Conservation (phyloP, 805 yeast genomes). For the Hanseniaspora nectarophila region DNA sequence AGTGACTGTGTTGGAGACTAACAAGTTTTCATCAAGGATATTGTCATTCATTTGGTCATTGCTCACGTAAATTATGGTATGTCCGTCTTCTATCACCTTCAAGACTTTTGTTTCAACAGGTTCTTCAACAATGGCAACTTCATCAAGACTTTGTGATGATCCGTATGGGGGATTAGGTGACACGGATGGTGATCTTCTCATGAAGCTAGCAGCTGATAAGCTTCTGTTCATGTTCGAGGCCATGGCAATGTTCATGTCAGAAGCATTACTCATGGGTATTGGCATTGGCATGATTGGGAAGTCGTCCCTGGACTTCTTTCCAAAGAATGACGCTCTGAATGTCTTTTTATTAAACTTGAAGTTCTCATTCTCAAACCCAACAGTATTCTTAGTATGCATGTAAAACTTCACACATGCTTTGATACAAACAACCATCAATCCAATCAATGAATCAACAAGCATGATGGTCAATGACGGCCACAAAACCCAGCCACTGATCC, state of each 20-base stretch:
- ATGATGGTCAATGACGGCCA: conserved; percentile 89
- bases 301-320: conserved; percentile 8
- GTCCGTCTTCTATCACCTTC: conserved; percentile 11
- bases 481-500: conserved; percentile 94
- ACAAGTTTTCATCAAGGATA: conserved; percentile 34
- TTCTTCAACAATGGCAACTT: neutral
- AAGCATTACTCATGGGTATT: neutral
- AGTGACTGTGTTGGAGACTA: conserved; percentile 36
- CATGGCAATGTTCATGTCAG: neutral
- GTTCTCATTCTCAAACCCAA: neutral
- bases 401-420: conserved; percentile 31
- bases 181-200: neutral
- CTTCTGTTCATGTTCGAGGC: neutral
- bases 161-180: neutral
- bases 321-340: conserved; percentile 11
- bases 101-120: conserved; percentile 17
- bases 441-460: conserved; percentile 82
- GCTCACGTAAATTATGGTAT: conserved; percentile 24
- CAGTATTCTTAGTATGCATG: neutral
- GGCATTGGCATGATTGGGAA: conserved; percentile 7
- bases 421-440: conserved; percentile 51
- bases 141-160: neutral
- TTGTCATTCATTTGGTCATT: conserved; percentile 27
- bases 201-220: neutral
- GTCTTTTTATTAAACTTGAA: neutral